Evolutionary conservation across 768 basidiomycete species (phyloP), one percentile per base, ranked within the genome.

Genomic region (Agaricus blazei): DNA sequence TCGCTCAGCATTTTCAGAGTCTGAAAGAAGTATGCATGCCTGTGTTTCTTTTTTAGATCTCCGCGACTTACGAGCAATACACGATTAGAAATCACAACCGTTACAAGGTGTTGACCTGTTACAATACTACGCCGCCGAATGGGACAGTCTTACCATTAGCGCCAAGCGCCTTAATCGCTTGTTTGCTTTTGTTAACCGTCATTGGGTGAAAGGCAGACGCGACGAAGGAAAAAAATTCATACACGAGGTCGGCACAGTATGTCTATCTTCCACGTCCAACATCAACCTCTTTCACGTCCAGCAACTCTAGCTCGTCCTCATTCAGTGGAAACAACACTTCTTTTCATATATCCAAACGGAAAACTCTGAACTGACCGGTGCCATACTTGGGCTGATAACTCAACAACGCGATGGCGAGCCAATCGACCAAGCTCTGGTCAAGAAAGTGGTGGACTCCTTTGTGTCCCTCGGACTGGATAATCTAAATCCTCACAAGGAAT

Each of bases 151-250:
- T 70, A 98, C 96, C 0, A 95, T 87, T 1, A 95, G 95, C 60
- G 95, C 95, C 0, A 93, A 90, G 67, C 98, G 93, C 67, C 87
- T 98, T 66, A 96, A 98, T 67, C 88, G 97, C 57, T 71, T 99
- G 38, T 98, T 98, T 76, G 90, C 90, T 11, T 98, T 98, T 72
- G 82, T 98, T 56, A 98, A 98, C 70, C 89, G 96, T 28, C 93
- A 97, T 69, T 98, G 96, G 96, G 95, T 99, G 48, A 98, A 97
- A 73, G 83, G 97, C 54, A 95, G 98, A 68, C 85, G 96, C 67
- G 96, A 98, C 62, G 97, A 98, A 67, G 96, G 97, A 15, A 80
- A 95, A 67, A 97, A 95, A 72, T 87, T 87, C 38, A 90, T 98
- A 24, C 98, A 96, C 69, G 87, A 85, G 2, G 93, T 99, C 19